Percentiles rank a stretch among this genome's conserved stretches.
Conservation (phyloP, 1,284 basidiomycete genomes). For the Gomphus bonarii region DNA sequence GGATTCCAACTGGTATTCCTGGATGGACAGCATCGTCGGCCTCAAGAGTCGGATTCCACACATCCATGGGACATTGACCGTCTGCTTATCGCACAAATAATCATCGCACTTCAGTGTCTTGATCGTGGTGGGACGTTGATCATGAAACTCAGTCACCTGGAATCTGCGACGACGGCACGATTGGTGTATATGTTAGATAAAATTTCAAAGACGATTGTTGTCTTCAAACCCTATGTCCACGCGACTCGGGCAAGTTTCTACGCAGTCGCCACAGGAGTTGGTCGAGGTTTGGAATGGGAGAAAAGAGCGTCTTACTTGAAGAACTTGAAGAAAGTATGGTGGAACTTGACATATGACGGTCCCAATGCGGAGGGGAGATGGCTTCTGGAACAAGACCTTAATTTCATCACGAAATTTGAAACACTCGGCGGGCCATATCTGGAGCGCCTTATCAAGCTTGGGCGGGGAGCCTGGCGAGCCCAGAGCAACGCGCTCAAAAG, state of each 20-base stretch:
- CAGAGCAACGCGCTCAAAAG: background rate
- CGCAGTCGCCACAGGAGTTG: background rate
- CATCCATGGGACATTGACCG: constrained; percentile 1
- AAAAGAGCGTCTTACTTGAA: background rate
- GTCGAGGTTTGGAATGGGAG: background rate
- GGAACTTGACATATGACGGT: background rate
- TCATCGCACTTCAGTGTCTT: background rate
- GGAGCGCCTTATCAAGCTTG: background rate
- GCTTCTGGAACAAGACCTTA: background rate
- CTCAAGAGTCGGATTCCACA: background rate
- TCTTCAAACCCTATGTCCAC: background rate
- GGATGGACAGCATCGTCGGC: background rate
- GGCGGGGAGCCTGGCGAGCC: background rate
- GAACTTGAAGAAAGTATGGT: background rate
- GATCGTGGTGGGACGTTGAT: background rate
- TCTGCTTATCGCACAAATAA: background rate
- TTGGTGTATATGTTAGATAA: background rate
- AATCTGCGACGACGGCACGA: background rate
- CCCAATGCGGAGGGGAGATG: background rate
- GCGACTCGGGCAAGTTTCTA: background rate
- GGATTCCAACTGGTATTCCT: background rate
- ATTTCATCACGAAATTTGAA: background rate
- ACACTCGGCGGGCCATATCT: background rate
- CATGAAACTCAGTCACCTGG: background rate
- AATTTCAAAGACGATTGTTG: background rate